phyloP scores from a whole-genome alignment of 192 early-diverging fungal species.

The Glomus cerebriforme region DNA sequence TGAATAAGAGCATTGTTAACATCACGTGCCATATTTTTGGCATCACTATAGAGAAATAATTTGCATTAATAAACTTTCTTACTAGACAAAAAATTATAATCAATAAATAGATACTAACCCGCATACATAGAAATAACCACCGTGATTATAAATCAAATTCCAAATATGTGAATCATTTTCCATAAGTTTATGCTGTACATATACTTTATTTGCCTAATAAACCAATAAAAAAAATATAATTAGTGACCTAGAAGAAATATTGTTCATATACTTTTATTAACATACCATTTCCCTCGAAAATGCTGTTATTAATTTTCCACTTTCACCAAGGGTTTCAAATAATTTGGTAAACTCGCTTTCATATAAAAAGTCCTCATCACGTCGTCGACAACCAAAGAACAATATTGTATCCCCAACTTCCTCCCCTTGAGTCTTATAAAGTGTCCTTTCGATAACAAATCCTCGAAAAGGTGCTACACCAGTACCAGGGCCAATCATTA shows the following conservation, averaged over 20 bases:
- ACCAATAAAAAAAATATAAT: not conserved
- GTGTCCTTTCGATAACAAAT: conserved; percentile 88
- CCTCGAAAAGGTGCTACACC: conserved; percentile 98
- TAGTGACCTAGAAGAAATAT: no score
- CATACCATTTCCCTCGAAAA: conserved; percentile 80
- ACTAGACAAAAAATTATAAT: not conserved
- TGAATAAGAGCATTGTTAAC: conserved; percentile 68
- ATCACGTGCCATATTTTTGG: conserved; percentile 95
- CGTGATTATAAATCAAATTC: conserved; percentile 72
- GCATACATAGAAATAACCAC: conserved; percentile 87
- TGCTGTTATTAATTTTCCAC: conserved; percentile 80
- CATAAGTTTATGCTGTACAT: conserved; percentile 89
- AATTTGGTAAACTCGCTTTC: conserved; percentile 70
- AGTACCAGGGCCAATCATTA: conserved; percentile 99
- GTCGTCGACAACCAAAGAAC: conserved; percentile 93
- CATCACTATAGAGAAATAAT: conserved; percentile 61
- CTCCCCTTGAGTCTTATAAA: conserved; percentile 58
- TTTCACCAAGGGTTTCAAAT: conserved; percentile 62
- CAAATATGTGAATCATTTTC: conserved; percentile 80
- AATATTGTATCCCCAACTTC: conserved; percentile 82
- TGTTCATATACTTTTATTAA: no score
- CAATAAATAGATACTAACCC: conserved; percentile 35
- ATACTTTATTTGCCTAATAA: conserved; percentile 71
- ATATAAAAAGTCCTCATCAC: conserved; percentile 90
- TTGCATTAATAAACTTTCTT: not conserved